Evolutionary conservation across 345 rosid species (phyloP).

Genomic region (Aquilaria yunnanensis): DNA sequence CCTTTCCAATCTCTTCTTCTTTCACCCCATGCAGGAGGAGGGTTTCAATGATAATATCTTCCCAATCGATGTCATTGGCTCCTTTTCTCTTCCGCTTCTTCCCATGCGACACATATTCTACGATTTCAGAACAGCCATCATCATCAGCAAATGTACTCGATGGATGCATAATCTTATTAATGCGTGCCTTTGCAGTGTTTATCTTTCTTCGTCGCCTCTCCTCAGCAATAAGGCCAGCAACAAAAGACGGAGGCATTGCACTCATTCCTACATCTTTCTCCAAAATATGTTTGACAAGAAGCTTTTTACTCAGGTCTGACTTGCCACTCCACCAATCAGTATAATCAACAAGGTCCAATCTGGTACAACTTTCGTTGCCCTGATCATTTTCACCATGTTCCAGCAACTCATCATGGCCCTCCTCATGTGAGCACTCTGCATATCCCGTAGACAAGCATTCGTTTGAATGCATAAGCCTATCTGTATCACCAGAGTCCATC

Average conservation of each 20-base stretch:
- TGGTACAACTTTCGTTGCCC: conserved; percentile 7
- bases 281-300: conserved; percentile 55
- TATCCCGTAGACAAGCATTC: too few species aligned
- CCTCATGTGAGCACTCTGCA: conserved; percentile 4
- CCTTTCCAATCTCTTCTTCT: conserved; percentile 76
- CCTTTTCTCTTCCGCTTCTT: conserved; percentile 41
- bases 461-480: too few species aligned
- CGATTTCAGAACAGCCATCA: neutral
- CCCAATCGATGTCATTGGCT: conserved; percentile 55
- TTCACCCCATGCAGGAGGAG: conserved; percentile 64
- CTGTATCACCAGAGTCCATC: too few species aligned
- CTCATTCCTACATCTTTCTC: conserved; percentile 71
- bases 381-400: conserved; percentile 6
- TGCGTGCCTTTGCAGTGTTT: conserved; percentile 54
- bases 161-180: conserved; percentile 45
- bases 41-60: conserved; percentile 74
- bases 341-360: conserved; percentile 1
- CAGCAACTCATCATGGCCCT: neutral
- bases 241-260: conserved; percentile 60
- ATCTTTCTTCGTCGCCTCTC: conserved; percentile 59
- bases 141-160: neutral
- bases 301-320: conserved; percentile 60
- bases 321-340: conserved; percentile 82
- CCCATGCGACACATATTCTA: conserved; percentile 12
- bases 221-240: conserved; percentile 36